A percentile compares a stretch with the other conserved stretches of the same genome.
phyloP scores from a whole-genome alignment of 2,329 filamentous ascomycete genomes.

The Akanthomyces dipterigenus region DNA sequence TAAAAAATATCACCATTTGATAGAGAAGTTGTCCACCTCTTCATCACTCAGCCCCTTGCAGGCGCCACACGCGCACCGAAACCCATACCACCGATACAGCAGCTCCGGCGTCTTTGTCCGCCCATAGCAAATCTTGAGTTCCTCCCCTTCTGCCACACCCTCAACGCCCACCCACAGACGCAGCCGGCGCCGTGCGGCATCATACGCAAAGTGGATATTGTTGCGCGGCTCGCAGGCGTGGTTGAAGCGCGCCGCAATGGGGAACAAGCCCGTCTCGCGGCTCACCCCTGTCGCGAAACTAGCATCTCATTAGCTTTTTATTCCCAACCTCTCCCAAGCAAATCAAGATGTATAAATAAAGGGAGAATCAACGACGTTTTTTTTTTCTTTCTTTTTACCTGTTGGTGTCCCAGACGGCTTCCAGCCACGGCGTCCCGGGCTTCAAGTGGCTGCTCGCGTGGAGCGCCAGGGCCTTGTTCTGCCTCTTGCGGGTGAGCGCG shows the following conservation, averaged over 20 bases:
- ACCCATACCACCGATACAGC: constrained; percentile 43
- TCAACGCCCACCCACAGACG: constrained; percentile 30
- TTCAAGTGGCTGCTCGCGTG: constrained; percentile 27
- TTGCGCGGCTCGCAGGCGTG: constrained; percentile 42
- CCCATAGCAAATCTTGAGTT: constrained; percentile 47
- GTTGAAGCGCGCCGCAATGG: constrained; percentile 50
- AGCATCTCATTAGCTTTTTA: background rate
- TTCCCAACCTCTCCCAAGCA: background rate
- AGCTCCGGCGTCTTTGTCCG: constrained; percentile 23
- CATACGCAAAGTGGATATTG: constrained; percentile 40
- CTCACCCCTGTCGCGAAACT: constrained; percentile 22
- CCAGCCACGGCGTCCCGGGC: constrained; percentile 22
- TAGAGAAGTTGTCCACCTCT: background rate
- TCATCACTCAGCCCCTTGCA: constrained; percentile 26
- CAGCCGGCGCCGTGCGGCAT: constrained; percentile 28
- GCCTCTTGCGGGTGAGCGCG: constrained; percentile 24
- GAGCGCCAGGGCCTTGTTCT: constrained; percentile 30
- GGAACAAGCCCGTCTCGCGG: constrained; percentile 36
- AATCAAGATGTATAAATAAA: background rate
- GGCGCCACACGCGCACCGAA: constrained; percentile 43
- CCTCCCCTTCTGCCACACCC: constrained; percentile 34
- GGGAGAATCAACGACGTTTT: no score
- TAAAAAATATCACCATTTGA: background rate
- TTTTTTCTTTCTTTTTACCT: constrained; percentile 28
- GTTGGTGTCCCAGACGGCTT: constrained; percentile 40